These are phyloP conservation scores for Citrus mangshanensis DNA, from an alignment of 345 rosid genomes.

Conservation along the genomic window DNA sequence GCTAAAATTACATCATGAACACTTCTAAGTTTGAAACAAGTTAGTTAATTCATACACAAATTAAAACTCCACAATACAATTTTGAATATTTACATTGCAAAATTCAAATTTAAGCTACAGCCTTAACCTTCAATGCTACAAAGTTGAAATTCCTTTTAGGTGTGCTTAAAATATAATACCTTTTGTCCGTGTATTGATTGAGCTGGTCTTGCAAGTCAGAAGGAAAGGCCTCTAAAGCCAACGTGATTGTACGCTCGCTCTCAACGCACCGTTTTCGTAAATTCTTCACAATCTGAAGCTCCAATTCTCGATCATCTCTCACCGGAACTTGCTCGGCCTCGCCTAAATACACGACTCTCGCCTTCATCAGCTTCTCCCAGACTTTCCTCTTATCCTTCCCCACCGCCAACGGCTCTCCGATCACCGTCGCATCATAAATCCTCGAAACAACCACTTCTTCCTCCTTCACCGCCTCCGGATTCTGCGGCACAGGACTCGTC, in stretches of 20 bases:
- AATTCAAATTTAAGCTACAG: neutral
- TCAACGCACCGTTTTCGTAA: conserved; percentile 55
- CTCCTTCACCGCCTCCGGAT: neutral
- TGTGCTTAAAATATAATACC: conserved; percentile 17
- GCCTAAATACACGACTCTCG: conserved; percentile 77
- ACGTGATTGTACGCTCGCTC: conserved; percentile 48
- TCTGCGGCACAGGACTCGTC: neutral
- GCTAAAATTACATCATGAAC: neutral
- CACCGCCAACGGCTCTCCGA: conserved; percentile 89
- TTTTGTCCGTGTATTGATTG: conserved; percentile 53
- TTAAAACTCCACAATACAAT: neutral
- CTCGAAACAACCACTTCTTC: conserved; percentile 46
- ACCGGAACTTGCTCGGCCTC: conserved; percentile 92
- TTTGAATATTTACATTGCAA: neutral
- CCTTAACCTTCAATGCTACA: neutral
- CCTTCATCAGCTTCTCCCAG: conserved; percentile 83
- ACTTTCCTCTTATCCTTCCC: conserved; percentile 79
- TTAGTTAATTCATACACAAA: neutral
- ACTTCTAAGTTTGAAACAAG: neutral
- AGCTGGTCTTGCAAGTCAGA: conserved; percentile 64
- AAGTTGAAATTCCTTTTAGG: no score
- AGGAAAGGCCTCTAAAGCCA: conserved; percentile 81
- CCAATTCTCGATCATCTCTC: conserved; percentile 71
- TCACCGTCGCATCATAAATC: conserved; percentile 80
- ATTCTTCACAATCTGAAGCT: conserved; percentile 68